A percentile compares a stretch with the other conserved stretches of the same genome.
These are phyloP conservation scores for Camelina hispida DNA, from an alignment of 345 rosid genomes.

Conservation along the genomic window DNA sequence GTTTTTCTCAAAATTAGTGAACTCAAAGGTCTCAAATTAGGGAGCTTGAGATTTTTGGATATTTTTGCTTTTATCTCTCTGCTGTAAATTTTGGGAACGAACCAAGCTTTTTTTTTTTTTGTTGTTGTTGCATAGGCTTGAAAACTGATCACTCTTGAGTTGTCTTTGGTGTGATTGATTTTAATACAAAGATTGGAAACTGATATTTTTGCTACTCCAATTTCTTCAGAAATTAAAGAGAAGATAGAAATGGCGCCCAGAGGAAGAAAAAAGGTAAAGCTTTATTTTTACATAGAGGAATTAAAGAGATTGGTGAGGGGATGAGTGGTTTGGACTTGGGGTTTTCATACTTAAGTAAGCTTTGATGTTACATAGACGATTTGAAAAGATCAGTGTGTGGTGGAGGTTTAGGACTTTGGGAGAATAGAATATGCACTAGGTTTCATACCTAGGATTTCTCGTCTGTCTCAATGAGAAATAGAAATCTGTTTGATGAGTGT, in stretches of 20 bases:
- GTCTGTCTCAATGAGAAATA: background rate
- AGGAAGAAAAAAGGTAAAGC: constrained; percentile 27
- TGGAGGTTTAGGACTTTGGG: constrained; percentile 1
- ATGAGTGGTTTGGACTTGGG: background rate
- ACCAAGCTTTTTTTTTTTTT: no score
- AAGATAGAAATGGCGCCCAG: constrained; percentile 28
- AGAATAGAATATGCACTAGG: background rate
- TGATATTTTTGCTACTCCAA: background rate
- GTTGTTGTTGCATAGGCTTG: background rate
- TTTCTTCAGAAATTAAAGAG: constrained; percentile 3
- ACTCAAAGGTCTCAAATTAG: no score
- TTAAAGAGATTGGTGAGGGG: background rate
- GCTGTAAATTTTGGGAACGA: no score
- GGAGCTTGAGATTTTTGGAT: no score
- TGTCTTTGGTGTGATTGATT: background rate
- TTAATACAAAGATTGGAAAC: background rate
- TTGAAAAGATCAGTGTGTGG: background rate
- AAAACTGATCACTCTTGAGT: background rate
- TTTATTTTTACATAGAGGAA: background rate
- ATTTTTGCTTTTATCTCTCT: no score
- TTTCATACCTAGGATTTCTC: background rate
- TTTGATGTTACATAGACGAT: background rate
- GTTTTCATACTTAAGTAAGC: background rate
- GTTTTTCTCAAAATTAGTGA: background rate
- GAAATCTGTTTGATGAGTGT: background rate